Conservation (phyloP, 805 yeast genomes). For the Brettanomyces sp. region DNA sequence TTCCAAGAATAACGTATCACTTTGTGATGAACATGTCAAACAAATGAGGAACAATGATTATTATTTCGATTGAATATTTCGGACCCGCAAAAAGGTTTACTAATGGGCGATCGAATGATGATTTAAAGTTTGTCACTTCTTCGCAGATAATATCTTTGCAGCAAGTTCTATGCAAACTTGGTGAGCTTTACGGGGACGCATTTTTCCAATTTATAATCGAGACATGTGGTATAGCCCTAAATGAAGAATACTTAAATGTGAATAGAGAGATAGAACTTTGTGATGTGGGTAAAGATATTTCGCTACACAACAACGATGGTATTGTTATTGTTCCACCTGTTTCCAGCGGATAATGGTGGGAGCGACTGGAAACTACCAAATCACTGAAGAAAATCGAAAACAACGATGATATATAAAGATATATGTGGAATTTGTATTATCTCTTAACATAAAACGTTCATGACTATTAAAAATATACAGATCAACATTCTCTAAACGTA, state of each 20-base stretch:
- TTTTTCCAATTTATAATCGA: constrained; percentile 14
- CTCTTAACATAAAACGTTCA: not conserved
- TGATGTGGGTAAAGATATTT: constrained; percentile 5
- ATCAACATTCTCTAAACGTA: too few relatives aligned
- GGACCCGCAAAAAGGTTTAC: constrained; percentile 25
- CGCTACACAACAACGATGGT: constrained; percentile 11
- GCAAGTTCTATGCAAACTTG: not conserved
- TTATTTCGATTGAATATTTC: constrained; percentile 18
- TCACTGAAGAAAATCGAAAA: not conserved
- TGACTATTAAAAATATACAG: too few relatives aligned
- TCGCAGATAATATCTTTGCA: not conserved
- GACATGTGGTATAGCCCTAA: constrained; percentile 20
- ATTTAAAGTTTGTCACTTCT: not conserved
- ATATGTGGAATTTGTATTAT: not conserved
- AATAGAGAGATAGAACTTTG: constrained; percentile 6
- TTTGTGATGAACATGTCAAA: too few relatives aligned
- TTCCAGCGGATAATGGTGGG: constrained; percentile 15
- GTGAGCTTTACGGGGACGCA: constrained; percentile 8
- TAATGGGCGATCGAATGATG: constrained; percentile 9
- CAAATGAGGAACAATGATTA: constrained; percentile 1
- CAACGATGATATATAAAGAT: not conserved
- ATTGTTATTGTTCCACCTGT: constrained; percentile 25
- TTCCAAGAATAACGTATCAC: too few relatives aligned
- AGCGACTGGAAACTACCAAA: not conserved
- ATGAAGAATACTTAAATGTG: constrained; percentile 19